Conservation (phyloP, 2,329 filamentous ascomycete species). For the Penicillium sp. region DNA sequence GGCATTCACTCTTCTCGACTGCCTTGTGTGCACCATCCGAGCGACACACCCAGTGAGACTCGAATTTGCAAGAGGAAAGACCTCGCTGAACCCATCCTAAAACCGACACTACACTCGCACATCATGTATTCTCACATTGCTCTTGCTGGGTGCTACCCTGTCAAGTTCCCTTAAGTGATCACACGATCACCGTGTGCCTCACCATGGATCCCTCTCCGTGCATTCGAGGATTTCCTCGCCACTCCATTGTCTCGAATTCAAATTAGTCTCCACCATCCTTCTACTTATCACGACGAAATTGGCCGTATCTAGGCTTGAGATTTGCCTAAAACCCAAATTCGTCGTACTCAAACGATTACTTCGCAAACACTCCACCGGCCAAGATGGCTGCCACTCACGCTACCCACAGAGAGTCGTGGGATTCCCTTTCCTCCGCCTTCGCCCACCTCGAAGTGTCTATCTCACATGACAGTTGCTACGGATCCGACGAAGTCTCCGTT, state of each 20-base stretch:
- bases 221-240: slow-evolving; percentile 40
- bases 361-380: slow-evolving; percentile 13
- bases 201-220: slow-evolving; percentile 37
- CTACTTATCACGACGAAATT: slow-evolving; percentile 13
- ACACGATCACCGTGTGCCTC: slow-evolving; percentile 30
- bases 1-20: background rate
- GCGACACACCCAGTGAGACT: background rate
- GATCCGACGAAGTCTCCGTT: slow-evolving; percentile 43
- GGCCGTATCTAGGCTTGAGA: slow-evolving; percentile 1
- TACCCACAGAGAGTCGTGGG: slow-evolving; percentile 39
- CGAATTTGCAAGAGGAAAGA: slow-evolving; percentile 6
- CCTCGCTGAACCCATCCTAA: slow-evolving; percentile 6
- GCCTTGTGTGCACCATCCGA: background rate
- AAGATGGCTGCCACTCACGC: slow-evolving; percentile 34
- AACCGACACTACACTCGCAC: slow-evolving; percentile 9
- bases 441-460: slow-evolving; percentile 43
- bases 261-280: slow-evolving; percentile 16
- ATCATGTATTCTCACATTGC: slow-evolving; percentile 33
- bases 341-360: slow-evolving; percentile 6
- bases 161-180: slow-evolving; percentile 35
- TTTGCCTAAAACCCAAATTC: background rate
- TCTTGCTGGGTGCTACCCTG: slow-evolving; percentile 30
- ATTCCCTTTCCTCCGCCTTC: slow-evolving; percentile 43
- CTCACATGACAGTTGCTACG: slow-evolving; percentile 46
- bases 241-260: slow-evolving; percentile 15